These are phyloP conservation scores for Penicillium sp. DNA, from an alignment of 2,329 filamentous ascomycete genomes.

Conservation along the genomic window DNA sequence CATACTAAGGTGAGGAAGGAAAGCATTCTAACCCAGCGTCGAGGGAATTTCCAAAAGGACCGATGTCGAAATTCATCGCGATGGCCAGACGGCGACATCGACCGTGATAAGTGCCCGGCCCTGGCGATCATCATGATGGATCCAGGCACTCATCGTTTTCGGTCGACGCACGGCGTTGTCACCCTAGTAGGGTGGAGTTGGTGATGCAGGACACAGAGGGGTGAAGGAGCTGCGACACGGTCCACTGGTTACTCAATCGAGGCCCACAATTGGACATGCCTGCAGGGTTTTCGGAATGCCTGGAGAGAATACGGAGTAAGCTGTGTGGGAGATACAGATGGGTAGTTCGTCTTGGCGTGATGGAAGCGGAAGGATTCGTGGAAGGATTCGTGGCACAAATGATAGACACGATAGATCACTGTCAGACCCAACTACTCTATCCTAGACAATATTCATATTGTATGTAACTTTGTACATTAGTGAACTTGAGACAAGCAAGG, in stretches of 20 bases:
- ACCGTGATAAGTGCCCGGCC: slow-evolving; percentile 19
- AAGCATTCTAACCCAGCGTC: slow-evolving; percentile 21
- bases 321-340: background rate
- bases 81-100: slow-evolving; percentile 12
- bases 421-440: background rate
- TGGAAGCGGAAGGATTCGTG: slow-evolving; percentile 11
- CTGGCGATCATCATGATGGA: slow-evolving; percentile 18
- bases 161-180: slow-evolving; percentile 17
- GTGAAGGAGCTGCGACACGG: slow-evolving; percentile 14
- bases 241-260: slow-evolving; percentile 9
- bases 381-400: slow-evolving; percentile 1
- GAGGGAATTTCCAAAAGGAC: slow-evolving; percentile 15
- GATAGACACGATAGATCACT: background rate
- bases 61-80: slow-evolving; percentile 13
- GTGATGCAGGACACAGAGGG: slow-evolving; percentile 9
- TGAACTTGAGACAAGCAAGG: slow-evolving; percentile 13
- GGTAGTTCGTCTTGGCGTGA: background rate
- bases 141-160: slow-evolving; percentile 20
- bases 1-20: slow-evolving; percentile 14
- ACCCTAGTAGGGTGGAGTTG: slow-evolving; percentile 14
- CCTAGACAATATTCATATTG: background rate
- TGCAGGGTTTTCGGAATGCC: slow-evolving; percentile 17
- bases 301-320: background rate
- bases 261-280: slow-evolving; percentile 11
- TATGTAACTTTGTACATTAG: background rate